Base-by-base conservation (phyloP, 2,329 filamentous ascomycete species). In the Penicillium carneum region DNA sequence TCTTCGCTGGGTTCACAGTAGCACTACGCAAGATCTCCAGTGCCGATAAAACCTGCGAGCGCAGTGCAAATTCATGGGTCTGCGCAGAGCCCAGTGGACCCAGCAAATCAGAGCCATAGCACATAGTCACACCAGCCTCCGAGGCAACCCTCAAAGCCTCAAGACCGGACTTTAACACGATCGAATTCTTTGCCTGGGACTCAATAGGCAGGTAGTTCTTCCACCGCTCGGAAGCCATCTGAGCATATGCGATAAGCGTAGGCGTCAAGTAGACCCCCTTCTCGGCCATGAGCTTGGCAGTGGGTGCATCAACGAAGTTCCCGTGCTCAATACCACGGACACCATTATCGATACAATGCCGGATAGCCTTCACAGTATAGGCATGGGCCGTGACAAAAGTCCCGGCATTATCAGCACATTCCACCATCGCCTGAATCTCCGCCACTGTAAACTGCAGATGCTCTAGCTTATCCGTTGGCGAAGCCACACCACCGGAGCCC, bases 361-460 rank as follows among this genome's bases (percentile, higher is more conserved):
- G 77, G 48, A 88, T 86, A 0, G 84, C 80, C 46, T 76, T 73
- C 8, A 83, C 78, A 0, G 84, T 87, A 68, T 87, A 86, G 0
- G 84, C 84, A 67, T 87, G 85, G 2, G 83, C 83, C 0, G 84
- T 87, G 3, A 86, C 84, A 64, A 81, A 84, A 0, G 81, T 85
- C 4, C 80, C 80, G 10, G 77, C 74, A 63, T 82, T 80, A n/a
- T 70, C 74, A 0, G 85, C 84, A 2, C 82, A 81, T 55, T 80
- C 80, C 9, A 77, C 75, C 57, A 87, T 84, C 4, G 85, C 83
- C 29, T 74, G 74, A 49, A 87, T 82, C 74, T 87, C 86, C 26
- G 80, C 81, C 0, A 79, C 74, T 0, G 84, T 84, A 73, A 87
- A 87, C 68, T 88, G 85, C 10, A 83, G 73, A 64, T 82, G 79